phyloP scores from a whole-genome alignment of 2,329 filamentous ascomycete genomes.

The Blumeria graminis region DNA sequence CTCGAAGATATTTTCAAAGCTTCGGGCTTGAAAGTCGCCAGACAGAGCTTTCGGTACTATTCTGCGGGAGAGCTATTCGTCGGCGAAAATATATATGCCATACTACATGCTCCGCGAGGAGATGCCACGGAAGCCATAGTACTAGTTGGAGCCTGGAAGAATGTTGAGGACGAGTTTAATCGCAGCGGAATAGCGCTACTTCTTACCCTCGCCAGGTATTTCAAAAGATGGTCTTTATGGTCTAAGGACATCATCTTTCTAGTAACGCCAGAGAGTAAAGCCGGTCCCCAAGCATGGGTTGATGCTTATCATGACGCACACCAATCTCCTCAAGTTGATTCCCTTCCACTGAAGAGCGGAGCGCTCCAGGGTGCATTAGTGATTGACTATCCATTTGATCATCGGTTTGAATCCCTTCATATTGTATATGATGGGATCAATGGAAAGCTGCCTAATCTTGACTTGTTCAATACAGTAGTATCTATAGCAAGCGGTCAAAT shows the following conservation, averaged over 20 bases:
- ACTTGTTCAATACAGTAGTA: slow-evolving; percentile 84
- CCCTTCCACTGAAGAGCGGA: slow-evolving; percentile 73
- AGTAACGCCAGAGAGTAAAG: slow-evolving; percentile 67
- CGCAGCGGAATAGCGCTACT: slow-evolving; percentile 69
- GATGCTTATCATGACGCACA: slow-evolving; percentile 92
- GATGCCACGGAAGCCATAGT: slow-evolving; percentile 96
- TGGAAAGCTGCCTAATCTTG: slow-evolving; percentile 82
- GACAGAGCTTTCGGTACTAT: slow-evolving; percentile 69
- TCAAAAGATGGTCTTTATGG: slow-evolving; percentile 95
- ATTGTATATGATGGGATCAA: slow-evolving; percentile 91
- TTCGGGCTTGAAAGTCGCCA: slow-evolving; percentile 65
- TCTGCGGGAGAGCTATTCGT: slow-evolving; percentile 49
- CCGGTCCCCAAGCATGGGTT: slow-evolving; percentile 87
- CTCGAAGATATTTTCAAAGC: slow-evolving; percentile 53
- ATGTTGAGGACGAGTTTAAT: slow-evolving; percentile 56
- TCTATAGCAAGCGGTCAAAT: slow-evolving; percentile 77
- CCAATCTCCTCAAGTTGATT: slow-evolving; percentile 40
- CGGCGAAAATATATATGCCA: slow-evolving; percentile 81
- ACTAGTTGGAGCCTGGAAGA: slow-evolving; percentile 70
- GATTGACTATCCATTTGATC: slow-evolving; percentile 75
- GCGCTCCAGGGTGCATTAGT: slow-evolving; percentile 79
- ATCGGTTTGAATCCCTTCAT: slow-evolving; percentile 68
- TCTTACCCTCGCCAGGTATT: slow-evolving; percentile 74
- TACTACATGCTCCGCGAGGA: slow-evolving; percentile 77
- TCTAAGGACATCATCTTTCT: slow-evolving; percentile 95